phyloP scores from a whole-genome alignment of 495 filamentous ascomycete genomes.

The Aspergillus kassunensis region DNA sequence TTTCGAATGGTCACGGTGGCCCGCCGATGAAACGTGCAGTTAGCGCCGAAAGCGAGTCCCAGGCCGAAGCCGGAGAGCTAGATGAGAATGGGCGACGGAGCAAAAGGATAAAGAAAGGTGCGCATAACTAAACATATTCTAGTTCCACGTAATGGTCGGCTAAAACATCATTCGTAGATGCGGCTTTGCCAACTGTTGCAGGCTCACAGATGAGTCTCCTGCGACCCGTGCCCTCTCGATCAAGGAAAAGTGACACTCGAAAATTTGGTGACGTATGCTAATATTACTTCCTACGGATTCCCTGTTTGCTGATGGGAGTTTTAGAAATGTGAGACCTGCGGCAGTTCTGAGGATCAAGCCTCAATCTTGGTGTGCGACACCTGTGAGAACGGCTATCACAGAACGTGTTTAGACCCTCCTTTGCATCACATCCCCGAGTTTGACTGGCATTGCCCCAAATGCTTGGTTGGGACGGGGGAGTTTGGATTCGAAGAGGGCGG shows the following conservation, averaged over 20 bases:
- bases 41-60: conserved; percentile 69
- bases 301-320: conserved; percentile 6
- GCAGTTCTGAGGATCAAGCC: conserved; percentile 67
- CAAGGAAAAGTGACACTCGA: conserved; percentile 61
- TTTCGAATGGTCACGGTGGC: conserved; percentile 53
- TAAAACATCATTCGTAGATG: conserved; percentile 53
- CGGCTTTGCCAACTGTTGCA: conserved; percentile 77
- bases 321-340: conserved; percentile 85
- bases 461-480: conserved; percentile 91
- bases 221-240: conserved; percentile 71
- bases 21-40: conserved; percentile 76
- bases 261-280: conserved; percentile 70
- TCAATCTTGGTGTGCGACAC: conserved; percentile 84
- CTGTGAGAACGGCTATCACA: conserved; percentile 88
- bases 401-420: conserved; percentile 80
- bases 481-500: conserved; percentile 98
- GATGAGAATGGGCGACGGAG: conserved; percentile 77
- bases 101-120: conserved; percentile 92
- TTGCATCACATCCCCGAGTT: conserved; percentile 73
- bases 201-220: conserved; percentile 96
- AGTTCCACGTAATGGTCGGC: not conserved
- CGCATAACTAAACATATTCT: conserved; percentile 18
- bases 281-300: not conserved
- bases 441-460: conserved; percentile 96
- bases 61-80: conserved; percentile 56